Conservation (phyloP, 129 eudicot species). For the Gnaphalium uliginosum region DNA sequence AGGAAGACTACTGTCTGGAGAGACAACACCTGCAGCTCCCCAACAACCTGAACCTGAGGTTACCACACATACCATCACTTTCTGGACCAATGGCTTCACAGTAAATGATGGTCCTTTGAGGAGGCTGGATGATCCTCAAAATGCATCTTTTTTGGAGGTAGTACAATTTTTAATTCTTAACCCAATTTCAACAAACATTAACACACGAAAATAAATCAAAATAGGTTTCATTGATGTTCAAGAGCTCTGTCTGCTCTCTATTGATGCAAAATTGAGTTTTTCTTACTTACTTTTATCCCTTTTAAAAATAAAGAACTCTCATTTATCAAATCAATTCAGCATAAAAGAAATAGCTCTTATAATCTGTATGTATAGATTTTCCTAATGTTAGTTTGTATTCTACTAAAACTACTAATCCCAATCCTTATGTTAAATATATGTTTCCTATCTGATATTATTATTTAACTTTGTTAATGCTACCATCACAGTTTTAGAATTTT, state of each 20-base stretch:
- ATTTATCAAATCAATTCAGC: background rate
- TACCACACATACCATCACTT: slow-evolving; percentile 59
- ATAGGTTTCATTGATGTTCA: background rate
- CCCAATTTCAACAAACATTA: background rate
- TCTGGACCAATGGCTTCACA: slow-evolving; percentile 91
- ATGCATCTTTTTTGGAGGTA: slow-evolving; percentile 89
- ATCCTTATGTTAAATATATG: background rate
- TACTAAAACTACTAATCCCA: background rate
- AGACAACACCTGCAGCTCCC: slow-evolving; percentile 45
- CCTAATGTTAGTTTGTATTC: background rate
- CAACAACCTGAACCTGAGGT: slow-evolving; percentile 52
- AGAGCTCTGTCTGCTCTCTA: background rate
- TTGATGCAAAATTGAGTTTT: background rate
- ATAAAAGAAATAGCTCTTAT: background rate
- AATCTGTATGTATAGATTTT: background rate
- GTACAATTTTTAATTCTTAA: background rate
- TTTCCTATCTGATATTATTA: no score
- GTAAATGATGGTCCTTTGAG: slow-evolving; percentile 90
- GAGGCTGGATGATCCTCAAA: slow-evolving; percentile 80
- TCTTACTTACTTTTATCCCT: background rate
- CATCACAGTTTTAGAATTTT: no score
- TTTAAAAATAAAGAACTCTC: background rate
- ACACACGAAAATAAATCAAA: background rate
- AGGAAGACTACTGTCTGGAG: slow-evolving; percentile 86
- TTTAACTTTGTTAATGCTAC: background rate